These are phyloP conservation scores for Punctularia strigosozonata DNA, from an alignment of 768 basidiomycete genomes.

Conservation along the genomic window DNA sequence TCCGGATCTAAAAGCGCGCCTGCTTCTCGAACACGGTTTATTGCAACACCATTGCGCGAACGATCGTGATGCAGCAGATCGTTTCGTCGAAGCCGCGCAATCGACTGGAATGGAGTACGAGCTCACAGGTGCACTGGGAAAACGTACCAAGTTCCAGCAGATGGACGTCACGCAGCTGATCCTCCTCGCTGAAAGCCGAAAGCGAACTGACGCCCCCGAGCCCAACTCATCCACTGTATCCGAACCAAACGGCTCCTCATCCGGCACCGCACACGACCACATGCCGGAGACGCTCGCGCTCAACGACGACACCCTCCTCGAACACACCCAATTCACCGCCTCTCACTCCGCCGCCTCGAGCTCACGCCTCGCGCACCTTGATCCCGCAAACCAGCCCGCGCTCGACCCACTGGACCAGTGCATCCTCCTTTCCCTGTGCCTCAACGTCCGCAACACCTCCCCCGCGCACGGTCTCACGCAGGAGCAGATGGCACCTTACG, in stretches of 20 bases:
- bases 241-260: too few relatives aligned
- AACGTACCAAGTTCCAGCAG: constrained; percentile 88
- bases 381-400: constrained; percentile 75
- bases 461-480: constrained; percentile 83
- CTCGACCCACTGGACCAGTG: constrained; percentile 91
- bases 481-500: constrained; percentile 90
- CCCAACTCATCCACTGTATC: neutral
- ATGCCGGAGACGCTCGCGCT: constrained; percentile 74
- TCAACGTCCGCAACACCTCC: constrained; percentile 82
- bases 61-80: constrained; percentile 67
- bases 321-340: constrained; percentile 85
- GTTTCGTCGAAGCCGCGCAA: constrained; percentile 67
- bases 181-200: constrained; percentile 81
- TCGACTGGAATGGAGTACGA: constrained; percentile 78
- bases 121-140: constrained; percentile 86
- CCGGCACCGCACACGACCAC: constrained; percentile 7
- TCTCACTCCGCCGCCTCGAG: constrained; percentile 36
- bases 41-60: constrained; percentile 65
- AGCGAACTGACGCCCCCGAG: neutral
- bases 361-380: constrained; percentile 52
- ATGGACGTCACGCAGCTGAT: constrained; percentile 82
- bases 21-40: constrained; percentile 69
- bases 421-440: constrained; percentile 81
- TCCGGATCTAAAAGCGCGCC: constrained; percentile 53
- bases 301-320: constrained; percentile 94